These are phyloP conservation scores for Ceratocystis huliohia DNA, from an alignment of 2,329 filamentous ascomycete species.

Conservation along the genomic window DNA sequence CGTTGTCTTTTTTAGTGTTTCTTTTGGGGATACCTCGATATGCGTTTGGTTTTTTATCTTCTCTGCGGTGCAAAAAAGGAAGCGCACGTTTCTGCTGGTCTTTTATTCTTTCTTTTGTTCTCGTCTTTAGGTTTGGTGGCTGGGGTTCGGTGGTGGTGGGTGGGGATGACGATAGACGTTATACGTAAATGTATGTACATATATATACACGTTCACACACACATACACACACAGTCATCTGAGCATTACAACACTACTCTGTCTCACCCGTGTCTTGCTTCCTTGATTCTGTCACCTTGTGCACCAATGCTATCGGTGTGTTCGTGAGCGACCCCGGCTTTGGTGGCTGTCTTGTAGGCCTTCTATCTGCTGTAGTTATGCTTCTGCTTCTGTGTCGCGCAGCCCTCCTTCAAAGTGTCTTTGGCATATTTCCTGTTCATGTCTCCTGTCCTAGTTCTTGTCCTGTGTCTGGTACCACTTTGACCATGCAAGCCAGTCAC, in stretches of 20 bases:
- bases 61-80: conserved; percentile 12
- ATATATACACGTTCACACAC: conserved; percentile 6
- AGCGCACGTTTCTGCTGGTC: conserved; percentile 10
- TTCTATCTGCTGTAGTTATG: not conserved
- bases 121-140: not conserved
- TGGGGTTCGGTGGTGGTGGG: not conserved
- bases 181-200: conserved; percentile 17
- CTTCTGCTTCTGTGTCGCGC: conserved; percentile 6
- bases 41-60: not conserved
- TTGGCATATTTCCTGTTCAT: not conserved
- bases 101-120: conserved; percentile 7
- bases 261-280: too few species aligned
- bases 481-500: conserved; percentile 68
- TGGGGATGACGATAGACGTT: conserved; percentile 19
- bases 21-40: conserved; percentile 21
- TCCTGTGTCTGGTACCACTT: conserved; percentile 48
- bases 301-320: too few species aligned
- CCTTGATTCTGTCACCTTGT: too few species aligned
- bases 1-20: conserved; percentile 4
- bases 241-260: not conserved
- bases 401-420: not conserved
- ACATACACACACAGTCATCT: not conserved
- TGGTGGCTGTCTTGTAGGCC: not conserved
- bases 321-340: too few species aligned
- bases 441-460: not conserved